phyloP scores from a whole-genome alignment of 23 red algal genomes.

The Cyanidium caldarium region DNA sequence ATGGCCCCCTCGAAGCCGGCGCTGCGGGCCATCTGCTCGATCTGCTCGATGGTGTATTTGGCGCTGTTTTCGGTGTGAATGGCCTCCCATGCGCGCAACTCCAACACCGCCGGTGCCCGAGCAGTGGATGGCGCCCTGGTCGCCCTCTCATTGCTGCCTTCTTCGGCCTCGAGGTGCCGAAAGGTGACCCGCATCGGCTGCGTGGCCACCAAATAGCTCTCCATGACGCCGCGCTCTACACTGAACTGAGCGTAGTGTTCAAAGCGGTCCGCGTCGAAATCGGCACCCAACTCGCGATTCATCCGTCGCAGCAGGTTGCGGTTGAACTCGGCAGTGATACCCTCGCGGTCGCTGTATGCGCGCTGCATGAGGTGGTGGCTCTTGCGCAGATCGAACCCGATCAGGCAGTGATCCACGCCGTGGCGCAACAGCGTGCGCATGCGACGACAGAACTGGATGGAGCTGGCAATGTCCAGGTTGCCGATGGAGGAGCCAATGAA shows the following conservation, averaged over 20 bases:
- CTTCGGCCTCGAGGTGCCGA: neutral
- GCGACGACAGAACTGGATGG: conserved; percentile 20
- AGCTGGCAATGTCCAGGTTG: conserved; percentile 31
- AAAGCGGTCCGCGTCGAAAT: conserved; percentile 50
- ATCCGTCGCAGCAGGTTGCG: conserved; percentile 62
- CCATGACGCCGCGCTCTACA: conserved; percentile 24
- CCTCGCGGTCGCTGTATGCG: conserved; percentile 54
- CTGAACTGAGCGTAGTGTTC: conserved; percentile 57
- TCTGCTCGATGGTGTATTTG: conserved; percentile 54
- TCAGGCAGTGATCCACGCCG: conserved; percentile 38
- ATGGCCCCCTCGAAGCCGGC: conserved; percentile 24
- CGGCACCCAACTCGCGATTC: conserved; percentile 55
- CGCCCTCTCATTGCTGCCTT: neutral
- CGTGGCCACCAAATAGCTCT: conserved; percentile 60
- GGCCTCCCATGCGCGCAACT: conserved; percentile 40
- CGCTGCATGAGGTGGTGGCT: conserved; percentile 17
- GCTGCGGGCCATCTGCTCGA: conserved; percentile 10
- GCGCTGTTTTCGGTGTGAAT: conserved; percentile 70
- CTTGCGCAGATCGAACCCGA: conserved; percentile 74
- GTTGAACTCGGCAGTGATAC: conserved; percentile 67
- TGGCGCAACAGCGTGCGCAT: conserved; percentile 15
- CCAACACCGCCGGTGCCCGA: too few species aligned
- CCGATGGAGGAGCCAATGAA: conserved; percentile 82
- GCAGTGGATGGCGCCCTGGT: too few species aligned
- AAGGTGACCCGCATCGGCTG: neutral